Base-by-base conservation (phyloP, 1,284 basidiomycete genomes). In the Apiotrichum veenhuisii region DNA sequence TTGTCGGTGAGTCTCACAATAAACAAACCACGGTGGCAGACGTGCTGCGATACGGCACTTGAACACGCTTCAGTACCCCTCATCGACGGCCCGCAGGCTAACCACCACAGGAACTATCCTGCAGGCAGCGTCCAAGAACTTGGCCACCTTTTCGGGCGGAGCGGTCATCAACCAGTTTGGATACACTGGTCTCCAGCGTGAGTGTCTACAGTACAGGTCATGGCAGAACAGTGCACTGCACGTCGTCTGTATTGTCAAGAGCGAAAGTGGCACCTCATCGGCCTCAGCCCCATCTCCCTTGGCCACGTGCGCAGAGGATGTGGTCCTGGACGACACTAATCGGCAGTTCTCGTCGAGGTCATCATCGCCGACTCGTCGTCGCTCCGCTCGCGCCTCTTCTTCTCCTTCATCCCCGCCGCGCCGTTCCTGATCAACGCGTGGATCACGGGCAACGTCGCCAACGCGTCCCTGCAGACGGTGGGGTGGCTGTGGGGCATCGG, bases 401-500 rank as follows among this genome's bases (percentile, higher is more conserved):
- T 76, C 62, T 75, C 74, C 3, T 79, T 70, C 66, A 68, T 79
- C 46, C 77, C 78, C 4, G 76, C 78, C 0, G 46, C 68, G 42
- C 79, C 78, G 0, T 78, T 74, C 69, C 43, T 77, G 43, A 64
- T 71, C 63, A 63, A 63, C 43, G 44, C 63, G 3, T 66, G 63
- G 65, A 42, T 62, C 15, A 50, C 54, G 2, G 57, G 53, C 15
- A 26, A 58, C 40, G 40, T 63, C 27, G 67, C 72, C 12, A 38
- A 58, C 1, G 65, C 74, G 1, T 70, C 74, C 10, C 58, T 27
- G 11, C 37, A 44, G 38, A 18, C 11, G 25, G 71, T 71, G 0
- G 70, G 69, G 22, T 80, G 79, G 79, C 61, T 67, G 40, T 78
- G 75, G 74, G 78, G 74, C 51, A 71, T 77, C 40, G 75, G 74